Percentiles rank a stretch among this genome's conserved stretches.
Evolutionary conservation across 1,284 basidiomycete species (phyloP).

Genomic region (Heterobasidion parviporum): DNA sequence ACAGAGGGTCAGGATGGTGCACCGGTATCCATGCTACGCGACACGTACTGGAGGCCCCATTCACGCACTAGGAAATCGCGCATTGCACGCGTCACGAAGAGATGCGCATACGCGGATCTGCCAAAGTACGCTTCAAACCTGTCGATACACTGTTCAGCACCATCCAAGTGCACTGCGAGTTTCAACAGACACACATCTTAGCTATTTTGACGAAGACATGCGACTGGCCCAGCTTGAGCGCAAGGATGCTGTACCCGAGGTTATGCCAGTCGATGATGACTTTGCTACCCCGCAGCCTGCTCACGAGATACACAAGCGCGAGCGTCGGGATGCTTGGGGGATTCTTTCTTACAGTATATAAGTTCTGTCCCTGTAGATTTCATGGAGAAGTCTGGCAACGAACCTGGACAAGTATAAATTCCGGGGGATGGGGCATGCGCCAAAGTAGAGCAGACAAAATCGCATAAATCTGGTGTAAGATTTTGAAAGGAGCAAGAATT

Average conservation of each 20-base stretch:
- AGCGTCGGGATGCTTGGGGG: conserved; percentile 96
- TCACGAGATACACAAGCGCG: conserved; percentile 74
- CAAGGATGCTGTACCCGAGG: conserved; percentile 90
- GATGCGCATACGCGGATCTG: conserved; percentile 73
- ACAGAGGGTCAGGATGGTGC: conserved; percentile 6
- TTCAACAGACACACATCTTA: conserved; percentile 43
- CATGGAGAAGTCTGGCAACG: conserved; percentile 15
- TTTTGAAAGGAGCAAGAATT: conserved; percentile 74
- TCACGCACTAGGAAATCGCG: conserved; percentile 57
- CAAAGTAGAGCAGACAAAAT: conserved; percentile 60
- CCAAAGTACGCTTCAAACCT: conserved; percentile 86
- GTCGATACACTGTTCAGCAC: background rate
- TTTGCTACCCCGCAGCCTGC: conserved; percentile 62
- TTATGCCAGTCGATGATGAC: conserved; percentile 99
- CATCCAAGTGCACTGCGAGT: background rate
- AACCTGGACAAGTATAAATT: conserved; percentile 88
- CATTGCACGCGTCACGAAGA: conserved; percentile 94
- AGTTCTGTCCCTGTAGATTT: background rate
- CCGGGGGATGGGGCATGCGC: conserved; percentile 60
- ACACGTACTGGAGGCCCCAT: conserved; percentile 72
- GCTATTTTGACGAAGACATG: conserved; percentile 73
- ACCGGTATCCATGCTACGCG: conserved; percentile 3
- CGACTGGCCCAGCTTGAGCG: conserved; percentile 62
- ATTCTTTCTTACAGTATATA: conserved; percentile 50
- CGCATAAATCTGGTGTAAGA: conserved; percentile 58